phyloP scores from a whole-genome alignment of 2,329 filamentous ascomycete species.

The Endocalyx cinctus region DNA sequence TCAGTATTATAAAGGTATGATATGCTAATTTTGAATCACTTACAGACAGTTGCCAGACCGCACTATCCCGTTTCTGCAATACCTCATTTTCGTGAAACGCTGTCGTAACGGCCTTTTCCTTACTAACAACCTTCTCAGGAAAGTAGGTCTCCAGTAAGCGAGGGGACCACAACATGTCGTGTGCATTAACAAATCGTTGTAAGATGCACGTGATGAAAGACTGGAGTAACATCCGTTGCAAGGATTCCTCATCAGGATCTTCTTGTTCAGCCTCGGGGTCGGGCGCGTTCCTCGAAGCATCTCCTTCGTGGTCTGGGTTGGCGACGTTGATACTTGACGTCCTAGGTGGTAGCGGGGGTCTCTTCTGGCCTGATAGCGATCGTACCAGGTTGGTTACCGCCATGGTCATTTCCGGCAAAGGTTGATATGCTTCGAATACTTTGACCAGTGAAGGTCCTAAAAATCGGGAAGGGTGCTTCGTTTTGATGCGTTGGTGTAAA shows the following conservation, averaged over 20 bases:
- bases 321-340: constrained; percentile 54
- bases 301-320: constrained; percentile 51
- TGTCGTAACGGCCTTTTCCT: constrained; percentile 56
- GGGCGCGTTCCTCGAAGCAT: constrained; percentile 51
- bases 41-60: constrained; percentile 69
- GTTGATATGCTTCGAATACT: constrained; percentile 62
- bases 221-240: constrained; percentile 63
- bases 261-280: constrained; percentile 57
- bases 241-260: constrained; percentile 52
- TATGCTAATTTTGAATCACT: constrained; percentile 23
- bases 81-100: constrained; percentile 60
- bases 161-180: constrained; percentile 56
- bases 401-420: constrained; percentile 62
- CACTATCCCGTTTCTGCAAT: constrained; percentile 57
- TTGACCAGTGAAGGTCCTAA: constrained; percentile 72
- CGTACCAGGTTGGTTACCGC: constrained; percentile 68
- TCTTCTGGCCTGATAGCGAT: constrained; percentile 60
- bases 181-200: constrained; percentile 65
- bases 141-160: constrained; percentile 65
- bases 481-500: constrained; percentile 69
- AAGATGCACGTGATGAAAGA: constrained; percentile 75
- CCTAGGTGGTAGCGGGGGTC: constrained; percentile 57
- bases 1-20: constrained; percentile 7
- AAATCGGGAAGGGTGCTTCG: constrained; percentile 74
- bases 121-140: constrained; percentile 59